phyloP scores from a whole-genome alignment of 768 basidiomycete genomes.

The Cystofilobasidium macerans region DNA sequence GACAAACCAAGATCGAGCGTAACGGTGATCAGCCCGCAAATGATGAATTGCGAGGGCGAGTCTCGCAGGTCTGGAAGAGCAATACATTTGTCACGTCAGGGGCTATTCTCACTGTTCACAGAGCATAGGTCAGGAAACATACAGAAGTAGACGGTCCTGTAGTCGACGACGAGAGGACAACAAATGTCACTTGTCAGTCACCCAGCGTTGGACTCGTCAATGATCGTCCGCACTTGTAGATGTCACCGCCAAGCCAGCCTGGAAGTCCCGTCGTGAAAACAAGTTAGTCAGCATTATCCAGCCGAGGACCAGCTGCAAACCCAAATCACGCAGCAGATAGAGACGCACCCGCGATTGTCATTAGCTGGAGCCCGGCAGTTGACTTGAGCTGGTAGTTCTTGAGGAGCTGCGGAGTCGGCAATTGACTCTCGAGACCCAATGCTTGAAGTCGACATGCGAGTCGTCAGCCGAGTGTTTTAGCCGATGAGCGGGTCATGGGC shows the following conservation, averaged over 20 bases:
- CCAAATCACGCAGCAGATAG: background rate
- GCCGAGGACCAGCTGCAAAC: background rate
- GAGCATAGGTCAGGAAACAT: background rate
- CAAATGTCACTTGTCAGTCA: too few relatives aligned
- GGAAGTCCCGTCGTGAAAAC: background rate
- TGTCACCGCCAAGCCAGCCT: constrained; percentile 25
- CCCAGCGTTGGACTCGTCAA: too few relatives aligned
- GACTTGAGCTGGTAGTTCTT: constrained; percentile 19
- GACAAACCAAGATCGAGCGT: constrained; percentile 14
- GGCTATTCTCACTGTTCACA: too few relatives aligned
- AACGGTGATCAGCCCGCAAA: constrained; percentile 21
- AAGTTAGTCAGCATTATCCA: too few relatives aligned
- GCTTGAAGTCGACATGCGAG: background rate
- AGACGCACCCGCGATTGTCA: constrained; percentile 15
- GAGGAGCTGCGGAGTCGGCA: constrained; percentile 22
- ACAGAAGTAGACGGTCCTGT: constrained; percentile 22
- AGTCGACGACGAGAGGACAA: too few relatives aligned
- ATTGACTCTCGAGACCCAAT: constrained; percentile 19
- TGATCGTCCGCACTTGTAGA: constrained; percentile 18
- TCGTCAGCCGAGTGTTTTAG: too few relatives aligned
- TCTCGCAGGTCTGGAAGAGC: background rate
- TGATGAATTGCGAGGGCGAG: constrained; percentile 17
- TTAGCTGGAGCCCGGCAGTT: constrained; percentile 8
- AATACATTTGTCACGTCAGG: background rate
- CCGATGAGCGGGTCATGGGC: too few relatives aligned